phyloP scores from a whole-genome alignment of 2,329 filamentous ascomycete species.

The Biscogniauxia marginata region DNA sequence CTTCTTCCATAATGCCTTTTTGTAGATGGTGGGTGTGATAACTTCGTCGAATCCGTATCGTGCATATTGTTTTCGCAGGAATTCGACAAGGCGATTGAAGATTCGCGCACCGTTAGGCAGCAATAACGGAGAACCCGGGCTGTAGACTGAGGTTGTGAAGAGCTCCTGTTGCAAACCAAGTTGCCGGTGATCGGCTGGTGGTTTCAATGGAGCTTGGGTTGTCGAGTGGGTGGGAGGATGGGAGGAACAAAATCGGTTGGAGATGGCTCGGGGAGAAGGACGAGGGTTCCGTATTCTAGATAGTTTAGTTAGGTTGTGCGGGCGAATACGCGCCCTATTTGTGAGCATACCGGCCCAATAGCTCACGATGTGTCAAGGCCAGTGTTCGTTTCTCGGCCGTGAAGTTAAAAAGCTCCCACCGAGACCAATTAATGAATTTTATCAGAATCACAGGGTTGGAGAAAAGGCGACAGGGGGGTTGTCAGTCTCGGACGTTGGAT shows the following conservation, averaged over 20 bases:
- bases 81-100: constrained; percentile 80
- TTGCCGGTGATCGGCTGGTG: constrained; percentile 54
- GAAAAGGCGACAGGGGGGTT: too few relatives aligned
- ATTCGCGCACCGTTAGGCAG: constrained; percentile 78
- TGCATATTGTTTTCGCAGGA: constrained; percentile 79
- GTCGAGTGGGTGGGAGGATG: constrained; percentile 14
- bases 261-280: constrained; percentile 2
- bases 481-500: too few relatives aligned
- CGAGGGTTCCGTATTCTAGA: constrained; percentile 12
- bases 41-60: constrained; percentile 86
- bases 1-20: constrained; percentile 80
- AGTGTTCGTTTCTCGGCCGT: constrained; percentile 2
- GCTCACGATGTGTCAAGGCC: constrained; percentile 13
- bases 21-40: constrained; percentile 87
- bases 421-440: too few relatives aligned
- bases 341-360: constrained; percentile 27
- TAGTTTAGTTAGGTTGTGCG: constrained; percentile 14
- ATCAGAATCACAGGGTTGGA: too few relatives aligned
- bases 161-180: constrained; percentile 68
- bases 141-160: constrained; percentile 76
- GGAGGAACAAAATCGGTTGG: constrained; percentile 28
- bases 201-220: constrained; percentile 22
- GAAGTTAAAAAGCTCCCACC: constrained; percentile 1
- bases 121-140: constrained; percentile 82
- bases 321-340: constrained; percentile 16